Conservation (phyloP, 75 land plant species). For the Pinus albicaulis region DNA sequence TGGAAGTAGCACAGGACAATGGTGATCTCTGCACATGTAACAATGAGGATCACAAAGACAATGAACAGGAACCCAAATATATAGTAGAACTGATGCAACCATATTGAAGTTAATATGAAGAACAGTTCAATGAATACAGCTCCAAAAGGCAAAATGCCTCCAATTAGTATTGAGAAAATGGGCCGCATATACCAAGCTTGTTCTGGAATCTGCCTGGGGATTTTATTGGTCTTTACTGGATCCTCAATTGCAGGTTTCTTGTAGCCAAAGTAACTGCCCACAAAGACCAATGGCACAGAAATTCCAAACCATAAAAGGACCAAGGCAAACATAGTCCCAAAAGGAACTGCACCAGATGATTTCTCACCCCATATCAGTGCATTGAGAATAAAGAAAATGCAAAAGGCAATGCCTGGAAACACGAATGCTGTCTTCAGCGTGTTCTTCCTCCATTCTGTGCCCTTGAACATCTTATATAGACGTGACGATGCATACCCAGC, state of each 20-base stretch:
- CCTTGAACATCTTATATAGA: constrained; percentile 49
- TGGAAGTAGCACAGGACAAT: constrained; percentile 66
- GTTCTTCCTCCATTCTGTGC: constrained; percentile 51
- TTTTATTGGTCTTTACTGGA: constrained; percentile 53
- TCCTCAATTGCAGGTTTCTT: constrained; percentile 59
- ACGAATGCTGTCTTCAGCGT: constrained; percentile 42
- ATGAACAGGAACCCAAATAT: constrained; percentile 66
- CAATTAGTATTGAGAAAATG: constrained; percentile 43
- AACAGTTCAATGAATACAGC: constrained; percentile 62
- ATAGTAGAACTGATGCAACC: constrained; percentile 69
- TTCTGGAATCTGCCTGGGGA: constrained; percentile 55
- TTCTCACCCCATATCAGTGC: constrained; percentile 59
- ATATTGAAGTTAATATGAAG: constrained; percentile 63
- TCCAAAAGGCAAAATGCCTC: constrained; percentile 56
- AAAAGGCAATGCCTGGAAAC: constrained; percentile 41
- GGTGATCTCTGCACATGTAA: constrained; percentile 65
- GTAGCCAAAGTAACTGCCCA: constrained; percentile 51
- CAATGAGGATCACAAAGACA: constrained; percentile 53
- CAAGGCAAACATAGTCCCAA: constrained; percentile 49
- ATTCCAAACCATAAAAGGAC: constrained; percentile 64
- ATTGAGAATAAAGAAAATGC: constrained; percentile 47
- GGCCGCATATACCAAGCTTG: constrained; percentile 66
- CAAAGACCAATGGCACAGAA: constrained; percentile 57
- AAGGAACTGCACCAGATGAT: constrained; percentile 53
- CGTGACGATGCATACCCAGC: constrained; percentile 49